Conservation (phyloP, 176 grass and related monocot genomes). For the Zoysia pacifica region DNA sequence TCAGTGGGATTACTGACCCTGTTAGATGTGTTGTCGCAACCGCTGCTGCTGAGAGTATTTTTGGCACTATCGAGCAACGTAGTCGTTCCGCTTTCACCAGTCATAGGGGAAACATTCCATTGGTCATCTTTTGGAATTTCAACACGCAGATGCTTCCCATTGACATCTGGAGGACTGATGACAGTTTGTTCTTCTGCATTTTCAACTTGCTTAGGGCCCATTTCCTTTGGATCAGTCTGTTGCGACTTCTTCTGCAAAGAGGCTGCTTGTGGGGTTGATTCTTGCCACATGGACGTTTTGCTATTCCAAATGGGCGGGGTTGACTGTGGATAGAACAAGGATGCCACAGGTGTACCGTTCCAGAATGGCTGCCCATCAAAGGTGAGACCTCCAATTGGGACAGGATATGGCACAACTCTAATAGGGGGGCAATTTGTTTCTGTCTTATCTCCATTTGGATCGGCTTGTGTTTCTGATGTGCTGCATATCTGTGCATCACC, state of each 20-base stretch:
- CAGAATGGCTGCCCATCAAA: constrained; percentile 58
- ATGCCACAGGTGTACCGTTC: constrained; percentile 38
- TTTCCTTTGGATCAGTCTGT: constrained; percentile 37
- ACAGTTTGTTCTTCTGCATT: constrained; percentile 25
- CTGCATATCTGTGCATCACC: constrained; percentile 43
- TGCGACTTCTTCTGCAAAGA: constrained; percentile 28
- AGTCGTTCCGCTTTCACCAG: constrained; percentile 49
- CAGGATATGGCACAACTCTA: constrained; percentile 67
- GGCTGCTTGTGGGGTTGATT: constrained; percentile 32
- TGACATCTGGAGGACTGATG: constrained; percentile 15
- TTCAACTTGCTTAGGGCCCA: constrained; percentile 24
- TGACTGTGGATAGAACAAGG: constrained; percentile 51
- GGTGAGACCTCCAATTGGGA: constrained; percentile 62
- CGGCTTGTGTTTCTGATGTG: constrained; percentile 42
- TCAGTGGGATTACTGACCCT: constrained; percentile 18
- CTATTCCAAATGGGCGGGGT: constrained; percentile 50
- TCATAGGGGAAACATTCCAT: constrained; percentile 45
- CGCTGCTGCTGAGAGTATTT: constrained; percentile 42
- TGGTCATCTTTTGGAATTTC: constrained; percentile 42
- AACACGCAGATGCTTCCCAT: constrained; percentile 34
- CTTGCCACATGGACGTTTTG: constrained; percentile 35
- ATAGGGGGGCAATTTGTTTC: constrained; percentile 51
- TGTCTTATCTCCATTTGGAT: constrained; percentile 36
- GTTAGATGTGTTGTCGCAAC: constrained; percentile 44
- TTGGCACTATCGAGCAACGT: constrained; percentile 36